Percentiles rank a stretch among this genome's conserved stretches.
Evolutionary conservation across 2,329 filamentous ascomycete genomes (phyloP).

Genomic region (Cercospora beticola): DNA sequence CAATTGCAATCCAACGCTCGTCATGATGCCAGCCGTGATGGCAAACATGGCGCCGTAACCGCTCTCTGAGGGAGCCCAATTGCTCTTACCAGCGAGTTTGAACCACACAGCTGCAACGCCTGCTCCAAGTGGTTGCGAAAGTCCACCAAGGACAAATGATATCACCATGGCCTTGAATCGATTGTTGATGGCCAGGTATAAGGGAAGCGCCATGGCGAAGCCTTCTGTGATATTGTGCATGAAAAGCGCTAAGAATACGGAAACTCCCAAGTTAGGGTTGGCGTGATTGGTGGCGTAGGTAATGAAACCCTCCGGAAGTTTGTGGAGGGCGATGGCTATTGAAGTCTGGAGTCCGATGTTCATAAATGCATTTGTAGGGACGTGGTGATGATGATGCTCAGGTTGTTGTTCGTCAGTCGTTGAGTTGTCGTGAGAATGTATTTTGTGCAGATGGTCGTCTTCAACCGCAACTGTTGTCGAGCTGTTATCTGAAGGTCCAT

Average conservation of each 20-base stretch:
- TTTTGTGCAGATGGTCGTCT: constrained; percentile 17
- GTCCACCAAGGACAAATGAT: constrained; percentile 78
- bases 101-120: constrained; percentile 85
- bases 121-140: constrained; percentile 84
- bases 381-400: constrained; percentile 82
- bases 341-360: constrained; percentile 95
- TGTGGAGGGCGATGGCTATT: constrained; percentile 92
- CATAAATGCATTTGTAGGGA: constrained; percentile 88
- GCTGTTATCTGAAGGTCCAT: constrained; percentile 23
- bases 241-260: constrained; percentile 91
- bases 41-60: constrained; percentile 83
- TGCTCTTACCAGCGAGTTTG: constrained; percentile 60
- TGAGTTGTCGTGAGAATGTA: constrained; percentile 21
- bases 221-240: constrained; percentile 98
- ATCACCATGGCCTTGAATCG: constrained; percentile 80
- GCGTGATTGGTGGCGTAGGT: constrained; percentile 98
- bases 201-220: constrained; percentile 86
- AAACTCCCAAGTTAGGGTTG: constrained; percentile 81
- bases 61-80: constrained; percentile 52
- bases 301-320: constrained; percentile 83
- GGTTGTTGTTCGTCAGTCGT: constrained; percentile 15
- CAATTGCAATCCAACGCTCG: constrained; percentile 83
- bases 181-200: constrained; percentile 86
- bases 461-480: constrained; percentile 19
- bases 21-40: constrained; percentile 89